A percentile compares a stretch with the other conserved stretches of the same genome.
phyloP scores from a whole-genome alignment of 169 alveolate species.

The Theileria parva region DNA sequence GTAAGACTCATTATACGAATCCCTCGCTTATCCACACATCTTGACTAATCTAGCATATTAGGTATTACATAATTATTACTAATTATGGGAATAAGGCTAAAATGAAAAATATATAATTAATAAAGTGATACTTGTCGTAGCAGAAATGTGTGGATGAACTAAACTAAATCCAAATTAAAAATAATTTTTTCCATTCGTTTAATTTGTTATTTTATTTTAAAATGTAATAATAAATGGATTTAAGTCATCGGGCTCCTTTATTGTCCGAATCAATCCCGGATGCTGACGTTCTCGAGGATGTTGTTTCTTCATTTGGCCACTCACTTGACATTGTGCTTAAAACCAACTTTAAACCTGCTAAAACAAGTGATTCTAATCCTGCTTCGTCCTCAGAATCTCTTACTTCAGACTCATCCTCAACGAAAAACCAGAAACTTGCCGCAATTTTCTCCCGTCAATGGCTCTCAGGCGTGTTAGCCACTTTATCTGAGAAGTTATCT shows the following conservation, averaged over 20 bases:
- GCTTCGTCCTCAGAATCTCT: slow-evolving; percentile 11
- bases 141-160: slow-evolving; percentile 11
- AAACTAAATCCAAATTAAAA: not conserved
- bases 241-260: slow-evolving; percentile 25
- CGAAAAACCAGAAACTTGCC: slow-evolving; percentile 63
- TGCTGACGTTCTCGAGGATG: slow-evolving; percentile 55
- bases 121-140: not conserved
- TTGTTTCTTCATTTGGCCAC: slow-evolving; percentile 57
- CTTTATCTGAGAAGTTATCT: slow-evolving; percentile 38
- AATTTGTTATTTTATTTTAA: not conserved
- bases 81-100: not conserved
- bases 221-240: slow-evolving; percentile 1
- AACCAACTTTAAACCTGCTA: slow-evolving; percentile 51
- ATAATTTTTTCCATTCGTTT: not conserved
- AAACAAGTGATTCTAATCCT: slow-evolving; percentile 3
- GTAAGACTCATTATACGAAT: slow-evolving; percentile 5
- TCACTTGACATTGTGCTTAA: slow-evolving; percentile 53
- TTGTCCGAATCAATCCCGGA: slow-evolving; percentile 39
- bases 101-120: too few relatives aligned
- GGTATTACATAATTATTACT: not conserved
- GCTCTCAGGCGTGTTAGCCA: slow-evolving; percentile 60
- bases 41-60: not conserved
- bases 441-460: slow-evolving; percentile 65
- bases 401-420: slow-evolving; percentile 15
- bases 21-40: not conserved